Conservation (phyloP, 2,329 filamentous ascomycete genomes). For the Rutstroemia sp. region DNA sequence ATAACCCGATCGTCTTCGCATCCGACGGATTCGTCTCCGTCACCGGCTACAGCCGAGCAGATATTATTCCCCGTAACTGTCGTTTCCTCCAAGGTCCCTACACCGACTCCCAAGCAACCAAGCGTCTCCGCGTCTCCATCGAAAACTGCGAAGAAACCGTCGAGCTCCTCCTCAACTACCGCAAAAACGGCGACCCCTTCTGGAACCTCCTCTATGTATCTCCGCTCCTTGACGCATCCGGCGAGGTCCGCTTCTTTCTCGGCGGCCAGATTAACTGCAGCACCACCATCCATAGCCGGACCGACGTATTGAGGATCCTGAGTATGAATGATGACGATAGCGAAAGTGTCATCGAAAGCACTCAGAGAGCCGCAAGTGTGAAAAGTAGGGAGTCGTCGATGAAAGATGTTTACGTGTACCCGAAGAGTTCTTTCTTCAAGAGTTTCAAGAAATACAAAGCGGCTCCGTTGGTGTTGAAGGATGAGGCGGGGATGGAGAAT, state of each 20-base stretch:
- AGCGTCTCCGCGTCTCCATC: slow-evolving; percentile 37
- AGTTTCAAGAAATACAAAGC: slow-evolving; percentile 22
- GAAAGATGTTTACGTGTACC: not conserved
- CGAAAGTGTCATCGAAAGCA: slow-evolving; percentile 20
- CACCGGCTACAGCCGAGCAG: slow-evolving; percentile 40
- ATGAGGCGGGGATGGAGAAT: slow-evolving; percentile 35
- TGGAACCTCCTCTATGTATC: slow-evolving; percentile 50
- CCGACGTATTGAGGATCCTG: slow-evolving; percentile 44
- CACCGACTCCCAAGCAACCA: slow-evolving; percentile 36
- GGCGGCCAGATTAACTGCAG: slow-evolving; percentile 52
- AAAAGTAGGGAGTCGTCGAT: slow-evolving; percentile 3
- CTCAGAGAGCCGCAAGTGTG: slow-evolving; percentile 12
- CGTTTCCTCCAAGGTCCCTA: slow-evolving; percentile 41
- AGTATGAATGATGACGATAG: slow-evolving; percentile 31
- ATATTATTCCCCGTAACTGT: slow-evolving; percentile 43
- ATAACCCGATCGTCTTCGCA: slow-evolving; percentile 43
- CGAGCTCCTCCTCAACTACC: slow-evolving; percentile 45
- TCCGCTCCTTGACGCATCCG: slow-evolving; percentile 41
- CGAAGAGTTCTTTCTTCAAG: slow-evolving; percentile 21
- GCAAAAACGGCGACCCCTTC: slow-evolving; percentile 43
- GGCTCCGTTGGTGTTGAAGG: slow-evolving; percentile 11
- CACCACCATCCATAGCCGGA: slow-evolving; percentile 41
- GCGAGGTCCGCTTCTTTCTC: slow-evolving; percentile 44
- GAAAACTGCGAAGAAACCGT: slow-evolving; percentile 37
- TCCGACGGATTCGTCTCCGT: slow-evolving; percentile 46